phyloP scores from a whole-genome alignment of 768 basidiomycete genomes.

The Baorangia bicolor region DNA sequence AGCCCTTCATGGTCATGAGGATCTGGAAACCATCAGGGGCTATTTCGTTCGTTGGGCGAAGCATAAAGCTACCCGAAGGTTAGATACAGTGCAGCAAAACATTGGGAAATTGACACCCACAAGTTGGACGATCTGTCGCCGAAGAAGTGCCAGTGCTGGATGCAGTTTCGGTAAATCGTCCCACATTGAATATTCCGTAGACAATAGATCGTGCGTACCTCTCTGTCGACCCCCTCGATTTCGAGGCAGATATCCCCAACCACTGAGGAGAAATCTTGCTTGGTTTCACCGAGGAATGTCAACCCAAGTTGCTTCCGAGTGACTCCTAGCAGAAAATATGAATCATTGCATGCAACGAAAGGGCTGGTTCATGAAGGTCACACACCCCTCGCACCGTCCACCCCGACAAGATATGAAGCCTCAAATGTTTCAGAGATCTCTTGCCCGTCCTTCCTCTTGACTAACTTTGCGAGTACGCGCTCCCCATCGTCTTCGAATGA shows the following conservation, averaged over 20 bases:
- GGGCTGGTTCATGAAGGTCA: not conserved
- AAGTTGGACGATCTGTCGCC: slow-evolving; percentile 4
- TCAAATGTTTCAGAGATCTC: slow-evolving; percentile 28
- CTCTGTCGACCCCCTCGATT: slow-evolving; percentile 28
- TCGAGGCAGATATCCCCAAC: slow-evolving; percentile 39
- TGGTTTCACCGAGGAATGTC: slow-evolving; percentile 42
- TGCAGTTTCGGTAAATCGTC: not conserved
- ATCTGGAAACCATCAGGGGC: slow-evolving; percentile 23
- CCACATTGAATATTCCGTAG: not conserved
- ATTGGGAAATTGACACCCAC: not conserved
- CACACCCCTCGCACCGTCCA: slow-evolving; percentile 40
- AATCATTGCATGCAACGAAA: not conserved
- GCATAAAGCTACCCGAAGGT: not conserved
- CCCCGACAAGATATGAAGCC: slow-evolving; percentile 39
- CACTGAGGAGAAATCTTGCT: slow-evolving; percentile 23
- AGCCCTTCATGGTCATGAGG: not conserved
- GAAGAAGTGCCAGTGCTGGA: slow-evolving; percentile 26
- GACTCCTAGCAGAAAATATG: slow-evolving; percentile 21
- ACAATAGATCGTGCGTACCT: slow-evolving; percentile 13
- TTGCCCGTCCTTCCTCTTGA: slow-evolving; percentile 24
- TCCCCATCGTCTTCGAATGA: slow-evolving; percentile 41
- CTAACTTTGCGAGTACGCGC: slow-evolving; percentile 37
- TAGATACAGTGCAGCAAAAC: not conserved
- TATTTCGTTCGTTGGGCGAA: slow-evolving; percentile 19
- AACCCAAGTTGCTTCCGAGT: slow-evolving; percentile 42